These are phyloP conservation scores for Fusarium humuli DNA, from an alignment of 2,329 filamentous ascomycete species.

Conservation along the genomic window DNA sequence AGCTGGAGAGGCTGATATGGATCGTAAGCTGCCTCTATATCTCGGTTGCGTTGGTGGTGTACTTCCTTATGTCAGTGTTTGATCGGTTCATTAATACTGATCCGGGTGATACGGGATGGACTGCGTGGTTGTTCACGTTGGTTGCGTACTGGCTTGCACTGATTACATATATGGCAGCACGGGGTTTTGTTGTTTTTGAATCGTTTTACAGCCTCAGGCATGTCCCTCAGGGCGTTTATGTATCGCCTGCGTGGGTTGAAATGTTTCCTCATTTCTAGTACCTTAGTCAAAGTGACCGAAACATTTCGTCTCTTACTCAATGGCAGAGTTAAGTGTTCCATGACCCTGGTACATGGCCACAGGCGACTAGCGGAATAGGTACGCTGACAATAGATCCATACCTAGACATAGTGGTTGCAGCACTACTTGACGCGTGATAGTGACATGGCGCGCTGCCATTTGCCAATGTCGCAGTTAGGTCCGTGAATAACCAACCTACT, in stretches of 20 bases:
- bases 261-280: slow-evolving; percentile 8
- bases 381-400: slow-evolving; percentile 1
- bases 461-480: slow-evolving; percentile 21
- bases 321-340: not conserved
- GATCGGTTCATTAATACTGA: not conserved
- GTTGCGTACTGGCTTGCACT: slow-evolving; percentile 2
- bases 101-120: not conserved
- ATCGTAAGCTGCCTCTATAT: not conserved
- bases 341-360: not conserved
- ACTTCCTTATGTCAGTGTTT: slow-evolving; percentile 3
- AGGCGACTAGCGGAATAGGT: slow-evolving; percentile 8
- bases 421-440: slow-evolving; percentile 34
- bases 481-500: slow-evolving; percentile 25
- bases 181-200: slow-evolving; percentile 1
- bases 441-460: slow-evolving; percentile 42
- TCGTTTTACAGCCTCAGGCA: slow-evolving; percentile 2
- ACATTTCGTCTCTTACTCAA: not conserved
- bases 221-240: not conserved
- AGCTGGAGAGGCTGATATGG: slow-evolving; percentile 3
- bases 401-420: slow-evolving; percentile 1
- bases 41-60: not conserved
- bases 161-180: not conserved
- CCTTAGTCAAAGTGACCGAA: not conserved
- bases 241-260: not conserved
- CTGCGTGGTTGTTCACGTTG: slow-evolving; percentile 5